Percentiles rank a stretch among this genome's conserved stretches.
phyloP scores from a whole-genome alignment of 331 rosid genomes.

The Malus hybrid region DNA sequence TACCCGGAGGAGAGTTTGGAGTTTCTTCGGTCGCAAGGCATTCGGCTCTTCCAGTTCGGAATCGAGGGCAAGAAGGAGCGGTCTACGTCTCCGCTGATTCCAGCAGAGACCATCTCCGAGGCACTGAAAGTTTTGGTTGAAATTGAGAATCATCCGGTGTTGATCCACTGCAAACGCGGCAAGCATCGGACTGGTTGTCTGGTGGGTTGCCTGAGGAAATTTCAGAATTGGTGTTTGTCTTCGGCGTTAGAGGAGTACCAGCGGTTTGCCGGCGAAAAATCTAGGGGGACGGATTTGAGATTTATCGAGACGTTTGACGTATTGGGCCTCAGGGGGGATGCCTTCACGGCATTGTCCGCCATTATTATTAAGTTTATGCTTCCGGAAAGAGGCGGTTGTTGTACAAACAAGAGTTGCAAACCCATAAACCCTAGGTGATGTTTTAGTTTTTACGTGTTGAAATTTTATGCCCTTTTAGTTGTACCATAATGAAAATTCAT shows the following conservation, averaged over 20 bases:
- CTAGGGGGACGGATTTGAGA: not conserved
- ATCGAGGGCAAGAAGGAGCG: not conserved
- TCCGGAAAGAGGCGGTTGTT: not conserved
- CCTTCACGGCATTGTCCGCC: not conserved
- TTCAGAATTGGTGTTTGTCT: not conserved
- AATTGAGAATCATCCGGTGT: not conserved
- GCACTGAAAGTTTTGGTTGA: not conserved
- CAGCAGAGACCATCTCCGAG: not conserved
- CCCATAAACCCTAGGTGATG: not conserved
- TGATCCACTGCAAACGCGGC: slow-evolving; percentile 1
- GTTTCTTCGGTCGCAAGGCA: not conserved
- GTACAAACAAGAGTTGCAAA: not conserved
- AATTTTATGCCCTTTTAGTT: too few species aligned
- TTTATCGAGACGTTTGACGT: not conserved
- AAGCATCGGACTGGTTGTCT: not conserved
- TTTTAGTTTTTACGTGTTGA: too few species aligned
- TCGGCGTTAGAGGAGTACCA: not conserved
- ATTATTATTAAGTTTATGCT: not conserved
- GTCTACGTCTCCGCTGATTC: not conserved
- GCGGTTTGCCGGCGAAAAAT: not conserved
- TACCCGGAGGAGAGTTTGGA: slow-evolving; percentile 3
- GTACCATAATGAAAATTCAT: too few species aligned
- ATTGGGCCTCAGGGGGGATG: not conserved
- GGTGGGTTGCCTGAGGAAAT: not conserved
- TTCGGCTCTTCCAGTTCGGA: not conserved